phyloP scores from a whole-genome alignment of 345 rosid species.

The Bruguiera parviflora region DNA sequence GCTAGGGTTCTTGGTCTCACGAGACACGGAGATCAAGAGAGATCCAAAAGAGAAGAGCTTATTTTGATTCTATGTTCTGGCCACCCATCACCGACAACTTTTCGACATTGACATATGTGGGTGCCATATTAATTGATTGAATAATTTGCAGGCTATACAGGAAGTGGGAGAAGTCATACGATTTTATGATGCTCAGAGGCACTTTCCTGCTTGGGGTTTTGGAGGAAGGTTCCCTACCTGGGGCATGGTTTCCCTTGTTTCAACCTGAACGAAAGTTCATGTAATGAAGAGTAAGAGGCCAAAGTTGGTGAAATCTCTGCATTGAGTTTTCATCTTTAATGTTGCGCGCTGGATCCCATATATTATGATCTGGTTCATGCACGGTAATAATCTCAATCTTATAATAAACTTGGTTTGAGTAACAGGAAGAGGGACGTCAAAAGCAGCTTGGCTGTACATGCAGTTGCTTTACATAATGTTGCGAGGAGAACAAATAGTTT shows the following conservation, averaged over 20 bases:
- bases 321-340: too few relatives aligned
- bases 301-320: not conserved
- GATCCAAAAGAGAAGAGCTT: too few relatives aligned
- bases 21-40: too few relatives aligned
- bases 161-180: constrained; percentile 86
- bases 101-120: too few relatives aligned
- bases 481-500: constrained; percentile 32
- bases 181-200: constrained; percentile 74
- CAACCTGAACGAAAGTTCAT: constrained; percentile 60
- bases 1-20: too few relatives aligned
- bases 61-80: too few relatives aligned
- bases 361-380: too few relatives aligned
- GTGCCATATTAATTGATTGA: not conserved
- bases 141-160: constrained; percentile 59
- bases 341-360: too few relatives aligned
- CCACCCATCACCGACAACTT: too few relatives aligned
- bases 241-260: constrained; percentile 67
- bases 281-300: constrained; percentile 48
- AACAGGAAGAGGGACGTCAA: constrained; percentile 77
- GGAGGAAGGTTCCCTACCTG: constrained; percentile 57
- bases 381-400: too few relatives aligned
- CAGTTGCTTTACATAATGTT: constrained; percentile 34
- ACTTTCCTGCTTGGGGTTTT: constrained; percentile 87
- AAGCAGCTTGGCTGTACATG: constrained; percentile 78
- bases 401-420: not conserved